Base-by-base conservation (phyloP, 108 stramenopile species). In the Nitzschia inconspicua region DNA sequence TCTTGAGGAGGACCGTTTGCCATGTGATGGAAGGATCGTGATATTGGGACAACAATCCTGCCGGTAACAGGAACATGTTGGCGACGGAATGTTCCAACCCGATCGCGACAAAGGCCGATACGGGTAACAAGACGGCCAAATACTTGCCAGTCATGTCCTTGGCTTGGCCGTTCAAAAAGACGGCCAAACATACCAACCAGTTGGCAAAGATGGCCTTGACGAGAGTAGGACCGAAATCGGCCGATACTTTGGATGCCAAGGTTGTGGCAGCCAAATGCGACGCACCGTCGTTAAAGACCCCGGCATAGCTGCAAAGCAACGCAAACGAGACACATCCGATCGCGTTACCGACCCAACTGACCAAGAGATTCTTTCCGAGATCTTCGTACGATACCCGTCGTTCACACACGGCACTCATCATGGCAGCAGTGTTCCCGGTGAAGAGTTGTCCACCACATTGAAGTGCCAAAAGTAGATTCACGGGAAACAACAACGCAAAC, bases 11-110 rank as follows among this genome's bases (percentile, higher is more conserved):
- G 8, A 42, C 56, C 13, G 56, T 57, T 24, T 57, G 8, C 20
- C 13, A 19, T 11, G 20, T 47, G 42, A 57, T 57, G 43, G 20
- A 13, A 31, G 18, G 25, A 47, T 47, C 44, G 26, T 11, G 10
- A n/a, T n/a, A n/a, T 10, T 14, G 9, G 22, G 22, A n/a, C 19
- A 57, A 9, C 16, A 57, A 13, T 23, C 56, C 56, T 18, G 56
- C 56, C 9, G 83, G 78, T 8, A 82, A 46, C 6, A 85, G 14
- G 69, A 80, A 82, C 80, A 86, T 82, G 75, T 86, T 86, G 29
- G 85, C 85, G 24, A 86, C 72, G 22, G 57, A 58, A 66, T 86
- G 85, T 39, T 77, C 76, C 11, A 73, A 54, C 19, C 71, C 76
- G n/a, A 72, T 32, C n/a, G 56, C 35, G 23, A 77, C 67, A 32